phyloP scores from a whole-genome alignment of 2,329 filamentous ascomycete genomes.

The Cryphonectria carpinicola region DNA sequence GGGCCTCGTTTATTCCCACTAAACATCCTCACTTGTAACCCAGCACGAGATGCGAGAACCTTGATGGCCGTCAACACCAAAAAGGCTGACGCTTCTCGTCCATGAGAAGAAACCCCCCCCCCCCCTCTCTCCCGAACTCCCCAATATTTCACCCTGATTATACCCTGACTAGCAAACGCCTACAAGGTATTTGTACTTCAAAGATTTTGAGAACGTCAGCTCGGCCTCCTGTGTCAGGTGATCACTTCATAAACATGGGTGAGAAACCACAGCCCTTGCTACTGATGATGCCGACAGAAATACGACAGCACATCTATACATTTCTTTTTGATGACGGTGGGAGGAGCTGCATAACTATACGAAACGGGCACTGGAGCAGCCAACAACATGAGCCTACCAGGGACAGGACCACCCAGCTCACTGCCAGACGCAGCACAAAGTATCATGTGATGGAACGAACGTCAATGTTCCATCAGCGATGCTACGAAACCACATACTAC shows the following conservation, averaged over 20 bases:
- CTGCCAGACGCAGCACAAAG: conserved; percentile 20
- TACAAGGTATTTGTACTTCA: background rate
- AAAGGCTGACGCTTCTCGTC: background rate
- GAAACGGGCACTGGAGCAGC: conserved; percentile 40
- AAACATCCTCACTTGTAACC: background rate
- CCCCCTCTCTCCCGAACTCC: too few relatives aligned
- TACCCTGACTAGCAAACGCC: too few relatives aligned
- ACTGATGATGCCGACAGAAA: conserved; percentile 42
- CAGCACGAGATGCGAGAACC: conserved; percentile 7
- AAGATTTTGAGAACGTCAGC: background rate
- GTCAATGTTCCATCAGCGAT: conserved; percentile 42
- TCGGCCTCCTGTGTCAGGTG: background rate
- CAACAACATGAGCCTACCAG: background rate
- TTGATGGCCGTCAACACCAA: conserved; percentile 16
- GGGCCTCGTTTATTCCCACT: background rate
- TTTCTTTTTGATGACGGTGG: conserved; percentile 49
- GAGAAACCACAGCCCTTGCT: background rate
- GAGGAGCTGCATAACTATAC: conserved; percentile 44
- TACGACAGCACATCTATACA: conserved; percentile 49
- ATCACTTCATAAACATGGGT: background rate
- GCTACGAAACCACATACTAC: conserved; percentile 59
- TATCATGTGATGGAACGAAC: conserved; percentile 48
- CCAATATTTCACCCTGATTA: too few relatives aligned
- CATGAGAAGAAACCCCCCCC: too few relatives aligned
- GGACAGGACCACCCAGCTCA: background rate